Evolutionary conservation across 2,329 filamentous ascomycete species (phyloP).

Genomic region (Gyromitra esculenta): DNA sequence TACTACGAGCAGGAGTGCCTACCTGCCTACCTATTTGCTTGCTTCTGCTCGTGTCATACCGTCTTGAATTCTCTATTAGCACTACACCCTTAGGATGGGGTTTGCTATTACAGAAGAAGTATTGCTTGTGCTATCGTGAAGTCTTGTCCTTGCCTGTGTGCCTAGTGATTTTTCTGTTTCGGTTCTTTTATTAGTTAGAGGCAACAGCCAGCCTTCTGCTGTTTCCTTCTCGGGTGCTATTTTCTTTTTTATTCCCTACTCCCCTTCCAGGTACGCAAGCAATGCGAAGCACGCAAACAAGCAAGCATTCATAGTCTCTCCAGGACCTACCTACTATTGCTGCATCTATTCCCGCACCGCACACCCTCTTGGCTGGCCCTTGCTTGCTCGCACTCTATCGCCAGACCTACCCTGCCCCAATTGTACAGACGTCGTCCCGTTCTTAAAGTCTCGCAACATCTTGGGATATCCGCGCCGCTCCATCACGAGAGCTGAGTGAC

Average conservation of each 20-base stretch:
- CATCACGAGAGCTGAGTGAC: slow-evolving; percentile 44
- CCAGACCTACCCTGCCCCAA: slow-evolving; percentile 27
- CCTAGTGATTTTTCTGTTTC: neutral
- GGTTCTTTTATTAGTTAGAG: slow-evolving; percentile 2
- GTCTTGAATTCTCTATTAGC: neutral
- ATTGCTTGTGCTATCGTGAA: slow-evolving; percentile 15
- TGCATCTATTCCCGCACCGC: slow-evolving; percentile 31
- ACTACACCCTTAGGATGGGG: neutral
- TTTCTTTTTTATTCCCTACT: slow-evolving; percentile 18
- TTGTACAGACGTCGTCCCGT: slow-evolving; percentile 39
- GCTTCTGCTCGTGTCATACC: slow-evolving; percentile 6
- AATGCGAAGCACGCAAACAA: slow-evolving; percentile 21
- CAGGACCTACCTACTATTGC: slow-evolving; percentile 30
- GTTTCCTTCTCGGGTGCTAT: slow-evolving; percentile 4
- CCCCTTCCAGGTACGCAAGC: slow-evolving; percentile 37
- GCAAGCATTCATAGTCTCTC: slow-evolving; percentile 30
- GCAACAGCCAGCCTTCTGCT: neutral
- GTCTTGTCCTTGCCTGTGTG: slow-evolving; percentile 5
- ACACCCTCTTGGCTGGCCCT: slow-evolving; percentile 29
- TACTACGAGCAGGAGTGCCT: neutral
- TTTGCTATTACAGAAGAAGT: neutral
- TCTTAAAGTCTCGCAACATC: slow-evolving; percentile 35
- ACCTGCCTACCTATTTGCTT: no score
- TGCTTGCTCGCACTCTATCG: slow-evolving; percentile 28
- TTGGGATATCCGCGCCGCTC: slow-evolving; percentile 34